Percentiles rank a stretch among this genome's conserved stretches.
Conservation (phyloP, 202 grass and related monocot species). For the Digitaria exilis region DNA sequence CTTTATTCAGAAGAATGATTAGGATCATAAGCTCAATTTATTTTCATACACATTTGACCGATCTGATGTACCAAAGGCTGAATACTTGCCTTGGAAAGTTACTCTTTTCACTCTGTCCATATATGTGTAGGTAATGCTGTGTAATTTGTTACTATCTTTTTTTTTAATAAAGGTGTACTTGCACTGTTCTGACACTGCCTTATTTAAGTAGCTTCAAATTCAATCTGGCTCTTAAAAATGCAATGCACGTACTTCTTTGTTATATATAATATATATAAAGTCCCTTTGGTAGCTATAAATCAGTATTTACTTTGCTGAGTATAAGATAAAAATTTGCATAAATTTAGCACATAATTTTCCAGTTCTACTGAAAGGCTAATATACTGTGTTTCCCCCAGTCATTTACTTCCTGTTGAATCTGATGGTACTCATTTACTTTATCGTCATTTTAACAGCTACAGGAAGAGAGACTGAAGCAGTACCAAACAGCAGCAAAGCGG, state of each 20-base stretch:
- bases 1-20: neutral
- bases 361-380: slow-evolving; percentile 12
- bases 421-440: slow-evolving; percentile 34
- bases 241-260: neutral
- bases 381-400: neutral
- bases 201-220: neutral
- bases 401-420: slow-evolving; percentile 3
- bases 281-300: neutral
- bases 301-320: neutral
- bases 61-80: neutral
- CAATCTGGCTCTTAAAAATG: neutral
- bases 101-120: neutral
- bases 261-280: neutral
- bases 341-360: neutral
- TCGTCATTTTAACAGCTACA: slow-evolving; percentile 49
- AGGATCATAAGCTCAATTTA: neutral
- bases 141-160: neutral
- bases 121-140: neutral
- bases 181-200: neutral
- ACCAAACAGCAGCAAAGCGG: slow-evolving; percentile 73
- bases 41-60: neutral
- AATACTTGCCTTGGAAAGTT: neutral
- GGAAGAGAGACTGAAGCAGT: slow-evolving; percentile 76
- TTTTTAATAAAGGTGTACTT: neutral
- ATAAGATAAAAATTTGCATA: neutral